Conservation (phyloP, 371 early-diverging fungal genomes). For the Dipsacomyces acuminosporus region DNA sequence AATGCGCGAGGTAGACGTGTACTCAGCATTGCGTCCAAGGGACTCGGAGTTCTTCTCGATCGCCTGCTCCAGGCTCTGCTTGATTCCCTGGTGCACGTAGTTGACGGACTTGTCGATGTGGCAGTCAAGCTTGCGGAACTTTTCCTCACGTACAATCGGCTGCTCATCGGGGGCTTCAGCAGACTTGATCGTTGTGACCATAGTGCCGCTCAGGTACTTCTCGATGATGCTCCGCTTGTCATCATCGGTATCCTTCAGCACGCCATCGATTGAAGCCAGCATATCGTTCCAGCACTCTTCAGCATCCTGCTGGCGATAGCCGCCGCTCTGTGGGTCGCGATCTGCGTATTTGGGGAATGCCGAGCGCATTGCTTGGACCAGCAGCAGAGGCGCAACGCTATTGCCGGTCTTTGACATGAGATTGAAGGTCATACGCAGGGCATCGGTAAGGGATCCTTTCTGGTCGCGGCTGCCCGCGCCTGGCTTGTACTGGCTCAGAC, state of each 20-base stretch:
- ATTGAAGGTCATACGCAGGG: slow-evolving; percentile 68
- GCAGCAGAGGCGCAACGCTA: slow-evolving; percentile 73
- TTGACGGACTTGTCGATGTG: slow-evolving; percentile 61
- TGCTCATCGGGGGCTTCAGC: slow-evolving; percentile 79
- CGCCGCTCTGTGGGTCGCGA: slow-evolving; percentile 55
- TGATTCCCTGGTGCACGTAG: slow-evolving; percentile 50
- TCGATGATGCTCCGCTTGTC: slow-evolving; percentile 53
- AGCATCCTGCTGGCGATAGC: slow-evolving; percentile 93
- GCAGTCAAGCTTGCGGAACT: slow-evolving; percentile 78
- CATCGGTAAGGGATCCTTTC: slow-evolving; percentile 55
- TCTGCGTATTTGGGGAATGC: slow-evolving; percentile 86
- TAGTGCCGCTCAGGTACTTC: slow-evolving; percentile 80
- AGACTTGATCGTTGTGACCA: slow-evolving; percentile 61
- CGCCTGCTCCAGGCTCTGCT: slow-evolving; percentile 59
- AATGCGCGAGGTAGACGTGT: slow-evolving; percentile 70
- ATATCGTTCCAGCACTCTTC: slow-evolving; percentile 90
- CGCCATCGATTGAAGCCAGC: slow-evolving; percentile 22
- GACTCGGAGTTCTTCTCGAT: slow-evolving; percentile 87
- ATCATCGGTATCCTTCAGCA: slow-evolving; percentile 2
- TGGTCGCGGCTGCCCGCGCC: too few relatives aligned
- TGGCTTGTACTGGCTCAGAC: slow-evolving; percentile 4
- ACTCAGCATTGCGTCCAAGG: slow-evolving; percentile 71
- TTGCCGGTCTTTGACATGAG: slow-evolving; percentile 66
- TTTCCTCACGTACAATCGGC: slow-evolving; percentile 55
- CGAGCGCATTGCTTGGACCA: slow-evolving; percentile 73